Percentiles rank a stretch among this genome's conserved stretches.
Evolutionary conservation across 257 asterid genomes (phyloP).

Genomic region (Scutellaria galericulata): DNA sequence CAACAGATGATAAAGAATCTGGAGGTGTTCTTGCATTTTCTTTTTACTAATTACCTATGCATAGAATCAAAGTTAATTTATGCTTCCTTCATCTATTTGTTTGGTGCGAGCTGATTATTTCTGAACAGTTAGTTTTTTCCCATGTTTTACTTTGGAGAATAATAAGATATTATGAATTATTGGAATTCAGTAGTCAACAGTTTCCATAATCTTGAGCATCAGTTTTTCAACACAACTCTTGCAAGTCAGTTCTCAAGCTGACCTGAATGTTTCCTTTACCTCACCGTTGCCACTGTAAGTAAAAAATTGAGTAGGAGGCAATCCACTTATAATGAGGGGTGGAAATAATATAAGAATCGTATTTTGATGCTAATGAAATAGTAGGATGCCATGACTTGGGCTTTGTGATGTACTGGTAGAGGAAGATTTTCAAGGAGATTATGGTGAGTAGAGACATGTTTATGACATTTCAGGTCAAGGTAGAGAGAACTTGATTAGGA

Average conservation of each 20-base stretch:
- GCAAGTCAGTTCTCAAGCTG: conserved; percentile 7
- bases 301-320: conserved; percentile 4
- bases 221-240: conserved; percentile 1
- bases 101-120: conserved; percentile 10
- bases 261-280: conserved; percentile 7
- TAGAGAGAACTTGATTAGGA: conserved; percentile 4
- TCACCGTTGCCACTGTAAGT: background rate
- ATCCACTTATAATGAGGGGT: conserved; percentile 12
- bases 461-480: conserved; percentile 10
- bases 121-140: conserved; percentile 3
- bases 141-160: background rate
- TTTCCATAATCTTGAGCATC: background rate
- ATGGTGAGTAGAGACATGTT: background rate
- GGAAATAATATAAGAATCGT: background rate
- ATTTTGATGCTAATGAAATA: background rate
- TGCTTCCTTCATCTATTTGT: conserved; percentile 19
- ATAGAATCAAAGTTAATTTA: conserved; percentile 17
- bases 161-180: conserved; percentile 3
- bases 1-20: conserved; percentile 95
- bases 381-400: background rate
- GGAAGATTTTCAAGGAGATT: background rate
- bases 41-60: conserved; percentile 16
- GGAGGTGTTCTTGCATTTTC: conserved; percentile 67
- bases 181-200: conserved; percentile 8
- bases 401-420: background rate